phyloP scores from a whole-genome alignment of 2,329 filamentous ascomycete species.

The Aspergillus sp. region DNA sequence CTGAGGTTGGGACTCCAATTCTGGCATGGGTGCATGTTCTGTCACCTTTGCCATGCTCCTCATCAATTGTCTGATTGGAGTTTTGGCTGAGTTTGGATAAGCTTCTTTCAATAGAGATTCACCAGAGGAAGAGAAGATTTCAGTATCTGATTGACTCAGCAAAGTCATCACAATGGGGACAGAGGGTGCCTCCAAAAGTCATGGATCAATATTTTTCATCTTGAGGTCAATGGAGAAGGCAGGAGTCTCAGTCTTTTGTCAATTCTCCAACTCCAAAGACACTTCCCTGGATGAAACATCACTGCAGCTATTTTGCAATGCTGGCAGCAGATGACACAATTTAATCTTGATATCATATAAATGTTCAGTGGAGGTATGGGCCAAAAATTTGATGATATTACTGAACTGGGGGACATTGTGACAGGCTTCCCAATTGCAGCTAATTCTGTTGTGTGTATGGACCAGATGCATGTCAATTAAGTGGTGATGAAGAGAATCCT shows the following conservation, averaged over 20 bases:
- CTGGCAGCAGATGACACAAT: conserved; percentile 6
- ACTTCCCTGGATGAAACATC: not conserved
- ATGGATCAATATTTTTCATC: too few relatives aligned
- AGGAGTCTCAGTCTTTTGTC: not conserved
- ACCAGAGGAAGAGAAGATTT: too few relatives aligned
- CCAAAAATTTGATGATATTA: conserved; percentile 14
- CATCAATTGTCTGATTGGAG: too few relatives aligned
- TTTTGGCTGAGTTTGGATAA: too few relatives aligned
- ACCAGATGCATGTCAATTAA: conserved; percentile 17
- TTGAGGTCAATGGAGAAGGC: too few relatives aligned
- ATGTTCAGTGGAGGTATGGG: conserved; percentile 9
- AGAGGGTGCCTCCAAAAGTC: too few relatives aligned
- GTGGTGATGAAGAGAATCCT: conserved; percentile 17
- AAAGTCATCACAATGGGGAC: too few relatives aligned
- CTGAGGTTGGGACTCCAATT: too few relatives aligned
- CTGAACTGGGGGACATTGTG: conserved; percentile 12
- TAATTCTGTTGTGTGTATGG: conserved; percentile 12
- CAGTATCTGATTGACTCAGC: too few relatives aligned
- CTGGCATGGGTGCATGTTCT: too few relatives aligned
- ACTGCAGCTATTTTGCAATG: conserved; percentile 2
- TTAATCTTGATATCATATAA: conserved; percentile 13
- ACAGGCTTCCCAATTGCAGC: conserved; percentile 14
- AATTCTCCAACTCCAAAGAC: not conserved
- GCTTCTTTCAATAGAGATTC: too few relatives aligned
- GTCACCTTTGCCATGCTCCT: too few relatives aligned